These are phyloP conservation scores for Komagataella ulmi DNA, from an alignment of 805 yeast species.

Conservation along the genomic window DNA sequence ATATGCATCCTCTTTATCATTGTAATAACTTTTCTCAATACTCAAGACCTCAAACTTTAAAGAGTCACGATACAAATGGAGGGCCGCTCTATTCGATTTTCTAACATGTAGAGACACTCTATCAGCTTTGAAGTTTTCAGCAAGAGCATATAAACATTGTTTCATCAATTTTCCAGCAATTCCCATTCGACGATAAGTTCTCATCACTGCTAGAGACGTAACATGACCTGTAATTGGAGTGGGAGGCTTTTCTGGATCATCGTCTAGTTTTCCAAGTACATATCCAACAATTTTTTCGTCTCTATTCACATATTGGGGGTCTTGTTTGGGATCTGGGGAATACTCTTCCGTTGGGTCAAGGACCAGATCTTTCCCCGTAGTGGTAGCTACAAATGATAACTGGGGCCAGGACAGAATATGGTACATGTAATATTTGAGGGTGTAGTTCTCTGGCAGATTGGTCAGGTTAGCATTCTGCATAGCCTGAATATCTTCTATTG, in stretches of 20 bases:
- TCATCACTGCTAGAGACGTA: slow-evolving; percentile 87
- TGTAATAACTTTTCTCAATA: slow-evolving; percentile 83
- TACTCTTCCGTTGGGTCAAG: slow-evolving; percentile 10
- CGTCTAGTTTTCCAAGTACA: slow-evolving; percentile 93
- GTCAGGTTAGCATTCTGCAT: slow-evolving; percentile 92
- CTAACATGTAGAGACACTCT: slow-evolving; percentile 89
- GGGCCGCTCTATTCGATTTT: slow-evolving; percentile 85
- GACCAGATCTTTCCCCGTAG: slow-evolving; percentile 36
- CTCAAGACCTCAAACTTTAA: slow-evolving; percentile 69
- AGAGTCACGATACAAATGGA: slow-evolving; percentile 81
- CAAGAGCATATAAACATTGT: slow-evolving; percentile 60
- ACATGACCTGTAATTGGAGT: slow-evolving; percentile 83
- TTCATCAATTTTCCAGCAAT: slow-evolving; percentile 86
- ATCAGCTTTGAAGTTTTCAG: slow-evolving; percentile 70
- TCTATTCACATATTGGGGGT: slow-evolving; percentile 39
- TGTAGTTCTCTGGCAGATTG: slow-evolving; percentile 90
- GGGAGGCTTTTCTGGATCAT: slow-evolving; percentile 67
- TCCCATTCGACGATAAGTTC: slow-evolving; percentile 92
- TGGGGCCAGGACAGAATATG: slow-evolving; percentile 96
- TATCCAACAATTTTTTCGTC: slow-evolving; percentile 90
- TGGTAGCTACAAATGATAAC: slow-evolving; percentile 89
- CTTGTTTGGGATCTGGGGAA: slow-evolving; percentile 9
- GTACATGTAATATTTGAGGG: slow-evolving; percentile 84
- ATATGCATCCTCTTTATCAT: slow-evolving; percentile 96
- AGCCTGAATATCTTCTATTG: slow-evolving; percentile 75